A percentile compares a stretch with the other conserved stretches of the same genome.
These are phyloP conservation scores for Flaveria ramosissima DNA, from an alignment of 129 eudicot species.

Conservation along the genomic window DNA sequence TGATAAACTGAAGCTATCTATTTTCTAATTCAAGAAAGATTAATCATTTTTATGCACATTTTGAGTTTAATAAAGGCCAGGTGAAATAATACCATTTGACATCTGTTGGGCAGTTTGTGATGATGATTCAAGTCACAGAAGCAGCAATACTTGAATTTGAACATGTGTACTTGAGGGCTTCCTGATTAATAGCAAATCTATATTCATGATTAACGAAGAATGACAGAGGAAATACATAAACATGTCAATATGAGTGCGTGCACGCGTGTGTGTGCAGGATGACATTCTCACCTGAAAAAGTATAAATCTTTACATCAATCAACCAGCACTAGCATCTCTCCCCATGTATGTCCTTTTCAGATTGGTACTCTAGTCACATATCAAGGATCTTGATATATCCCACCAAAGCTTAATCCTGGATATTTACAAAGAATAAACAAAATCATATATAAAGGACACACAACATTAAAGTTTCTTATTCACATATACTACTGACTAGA, in stretches of 20 bases:
- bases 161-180: slow-evolving; percentile 1
- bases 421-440: neutral
- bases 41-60: slow-evolving; percentile 1
- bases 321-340: neutral
- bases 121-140: slow-evolving; percentile 13
- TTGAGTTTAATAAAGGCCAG: slow-evolving; percentile 9
- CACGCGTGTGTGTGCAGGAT: neutral
- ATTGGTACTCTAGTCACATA: neutral
- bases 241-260: neutral
- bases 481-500: neutral
- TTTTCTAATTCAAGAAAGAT: neutral
- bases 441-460: neutral
- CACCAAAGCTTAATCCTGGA: slow-evolving; percentile 21
- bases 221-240: neutral
- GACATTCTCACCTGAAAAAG: slow-evolving; percentile 20
- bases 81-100: slow-evolving; percentile 6
- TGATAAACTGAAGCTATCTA: slow-evolving; percentile 1
- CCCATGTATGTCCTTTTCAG: slow-evolving; percentile 1
- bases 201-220: neutral
- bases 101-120: neutral
- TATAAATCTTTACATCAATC: neutral
- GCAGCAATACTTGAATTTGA: slow-evolving; percentile 7
- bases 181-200: slow-evolving; percentile 12
- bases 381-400: slow-evolving; percentile 24
- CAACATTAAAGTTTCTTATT: neutral